Evolutionary conservation across 306 rosid genomes (phyloP).

Genomic region (Quercus mongolica): DNA sequence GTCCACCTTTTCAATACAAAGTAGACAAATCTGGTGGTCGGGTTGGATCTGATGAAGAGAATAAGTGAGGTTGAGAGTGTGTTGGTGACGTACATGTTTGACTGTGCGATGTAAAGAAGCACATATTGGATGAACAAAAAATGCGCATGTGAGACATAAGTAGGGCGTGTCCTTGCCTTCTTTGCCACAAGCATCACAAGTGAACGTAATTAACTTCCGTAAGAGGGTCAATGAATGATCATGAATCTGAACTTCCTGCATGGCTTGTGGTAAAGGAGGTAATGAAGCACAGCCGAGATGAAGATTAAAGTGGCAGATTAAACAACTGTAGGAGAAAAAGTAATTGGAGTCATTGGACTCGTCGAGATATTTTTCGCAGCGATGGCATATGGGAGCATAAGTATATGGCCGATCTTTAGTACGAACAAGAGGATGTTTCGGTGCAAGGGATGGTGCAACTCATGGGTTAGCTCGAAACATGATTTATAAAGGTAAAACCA

Average conservation of each 20-base stretch:
- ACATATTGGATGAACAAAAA: neutral
- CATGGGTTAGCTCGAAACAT: neutral
- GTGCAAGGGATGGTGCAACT: neutral
- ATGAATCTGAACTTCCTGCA: neutral
- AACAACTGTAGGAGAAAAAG: rapidly evolving
- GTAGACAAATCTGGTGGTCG: neutral
- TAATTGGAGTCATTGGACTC: rapidly evolving
- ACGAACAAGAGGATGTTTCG: neutral
- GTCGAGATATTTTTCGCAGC: rapidly evolving
- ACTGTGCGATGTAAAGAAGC: neutral
- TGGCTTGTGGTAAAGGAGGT: neutral
- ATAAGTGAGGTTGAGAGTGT: neutral
- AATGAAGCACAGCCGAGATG: neutral
- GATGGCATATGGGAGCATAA: rapidly evolving
- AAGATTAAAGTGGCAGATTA: neutral
- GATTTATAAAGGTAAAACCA: neutral
- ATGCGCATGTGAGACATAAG: neutral
- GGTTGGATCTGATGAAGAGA: neutral
- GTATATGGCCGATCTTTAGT: rapidly evolving
- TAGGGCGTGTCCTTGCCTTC: neutral
- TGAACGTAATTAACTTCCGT: neutral
- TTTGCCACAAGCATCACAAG: neutral
- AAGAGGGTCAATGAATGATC: neutral
- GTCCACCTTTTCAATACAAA: neutral
- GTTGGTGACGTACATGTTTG: neutral